Evolutionary conservation across 108 stramenopile genomes (phyloP).

Genomic region (Schizochytrium sp.): DNA sequence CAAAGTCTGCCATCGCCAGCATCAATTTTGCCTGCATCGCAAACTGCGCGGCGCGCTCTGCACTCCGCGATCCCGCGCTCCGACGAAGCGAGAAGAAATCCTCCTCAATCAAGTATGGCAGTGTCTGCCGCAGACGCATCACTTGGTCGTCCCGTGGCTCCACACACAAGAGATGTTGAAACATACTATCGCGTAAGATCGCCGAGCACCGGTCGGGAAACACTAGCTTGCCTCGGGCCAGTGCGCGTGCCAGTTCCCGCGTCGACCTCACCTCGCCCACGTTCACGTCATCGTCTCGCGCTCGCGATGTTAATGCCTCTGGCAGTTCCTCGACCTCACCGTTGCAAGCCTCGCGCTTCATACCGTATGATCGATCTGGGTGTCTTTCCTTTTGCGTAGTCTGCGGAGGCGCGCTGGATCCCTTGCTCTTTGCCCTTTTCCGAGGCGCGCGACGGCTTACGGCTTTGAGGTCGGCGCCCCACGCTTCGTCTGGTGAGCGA

Average conservation of each 20-base stretch:
- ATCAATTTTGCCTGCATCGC: background rate
- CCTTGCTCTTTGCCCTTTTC: background rate
- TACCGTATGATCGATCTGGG: background rate
- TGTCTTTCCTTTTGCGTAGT: background rate
- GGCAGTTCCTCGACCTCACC: background rate
- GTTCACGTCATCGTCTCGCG: background rate
- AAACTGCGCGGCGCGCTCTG: background rate
- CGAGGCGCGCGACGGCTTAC: background rate
- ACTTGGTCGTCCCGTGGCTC: constrained; percentile 14
- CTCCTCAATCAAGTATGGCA: background rate
- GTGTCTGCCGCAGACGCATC: background rate
- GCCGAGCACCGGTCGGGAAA: background rate
- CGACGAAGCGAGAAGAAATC: background rate
- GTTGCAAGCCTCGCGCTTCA: too few relatives aligned
- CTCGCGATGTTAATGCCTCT: background rate
- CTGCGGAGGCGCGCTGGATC: background rate
- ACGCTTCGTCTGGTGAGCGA: background rate
- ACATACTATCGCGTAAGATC: background rate
- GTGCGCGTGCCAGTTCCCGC: background rate
- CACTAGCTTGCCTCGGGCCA: background rate
- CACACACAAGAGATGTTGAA: background rate
- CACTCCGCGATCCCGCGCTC: background rate
- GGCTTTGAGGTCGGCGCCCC: background rate
- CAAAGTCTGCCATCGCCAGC: background rate
- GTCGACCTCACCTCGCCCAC: background rate